phyloP scores from a whole-genome alignment of 2,329 filamentous ascomycete species.

The Beauveria rudraprayagi region DNA sequence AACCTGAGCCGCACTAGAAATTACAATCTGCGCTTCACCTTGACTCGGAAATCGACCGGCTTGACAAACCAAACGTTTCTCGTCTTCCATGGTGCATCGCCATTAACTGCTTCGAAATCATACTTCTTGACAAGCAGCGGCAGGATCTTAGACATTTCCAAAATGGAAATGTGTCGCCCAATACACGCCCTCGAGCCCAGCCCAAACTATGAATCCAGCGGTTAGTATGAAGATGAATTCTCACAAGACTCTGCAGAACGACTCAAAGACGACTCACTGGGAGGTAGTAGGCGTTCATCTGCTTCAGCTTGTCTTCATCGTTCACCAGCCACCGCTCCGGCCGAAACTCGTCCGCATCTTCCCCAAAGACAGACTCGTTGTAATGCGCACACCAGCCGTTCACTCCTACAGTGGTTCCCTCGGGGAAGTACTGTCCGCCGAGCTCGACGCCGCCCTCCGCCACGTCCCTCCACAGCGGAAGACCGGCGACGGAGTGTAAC shows the following conservation, averaged over 20 bases:
- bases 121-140: conserved; percentile 29
- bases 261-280: conserved; percentile 16
- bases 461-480: conserved; percentile 42
- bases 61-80: conserved; percentile 36
- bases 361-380: conserved; percentile 23
- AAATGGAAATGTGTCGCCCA: conserved; percentile 34
- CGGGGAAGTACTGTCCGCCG: conserved; percentile 23
- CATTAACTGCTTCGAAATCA: conserved; percentile 22
- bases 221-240: neutral
- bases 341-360: conserved; percentile 26
- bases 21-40: conserved; percentile 6
- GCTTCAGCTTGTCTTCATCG: conserved; percentile 17
- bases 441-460: conserved; percentile 36
- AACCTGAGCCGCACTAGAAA: neutral
- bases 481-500: conserved; percentile 38
- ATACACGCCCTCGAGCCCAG: conserved; percentile 34
- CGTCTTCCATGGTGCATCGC: conserved; percentile 22
- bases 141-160: conserved; percentile 36
- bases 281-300: conserved; percentile 23
- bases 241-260: neutral
- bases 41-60: conserved; percentile 30
- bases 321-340: conserved; percentile 35
- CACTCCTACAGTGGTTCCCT: conserved; percentile 25
- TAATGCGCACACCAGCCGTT: conserved; percentile 30
- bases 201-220: conserved; percentile 24